phyloP scores from a whole-genome alignment of 2,329 filamentous ascomycete species.

The Aureobasidium sp. region DNA sequence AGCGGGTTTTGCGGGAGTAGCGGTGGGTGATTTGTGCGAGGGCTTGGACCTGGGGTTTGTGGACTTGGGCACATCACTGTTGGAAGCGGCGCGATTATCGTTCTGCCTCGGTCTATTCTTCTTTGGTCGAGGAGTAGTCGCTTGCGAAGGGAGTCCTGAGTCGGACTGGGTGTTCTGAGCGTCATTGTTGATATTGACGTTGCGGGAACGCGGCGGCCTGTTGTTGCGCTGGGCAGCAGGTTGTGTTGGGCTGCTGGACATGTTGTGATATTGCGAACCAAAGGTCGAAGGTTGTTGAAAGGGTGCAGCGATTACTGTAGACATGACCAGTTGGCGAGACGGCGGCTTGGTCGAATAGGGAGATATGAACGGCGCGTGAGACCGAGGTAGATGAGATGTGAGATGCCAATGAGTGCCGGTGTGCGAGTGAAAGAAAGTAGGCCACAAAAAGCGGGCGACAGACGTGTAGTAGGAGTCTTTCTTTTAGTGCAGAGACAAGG shows the following conservation, averaged over 20 bases:
- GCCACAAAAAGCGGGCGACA: not conserved
- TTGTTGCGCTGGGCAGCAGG: slow-evolving; percentile 9
- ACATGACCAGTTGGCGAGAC: slow-evolving; percentile 6
- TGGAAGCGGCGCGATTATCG: slow-evolving; percentile 15
- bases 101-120: slow-evolving; percentile 16
- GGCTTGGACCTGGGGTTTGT: slow-evolving; percentile 16
- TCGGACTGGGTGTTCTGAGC: slow-evolving; percentile 16
- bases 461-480: not conserved
- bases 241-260: slow-evolving; percentile 14
- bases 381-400: not conserved
- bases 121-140: slow-evolving; percentile 15
- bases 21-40: slow-evolving; percentile 18
- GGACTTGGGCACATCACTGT: slow-evolving; percentile 10
- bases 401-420: not conserved
- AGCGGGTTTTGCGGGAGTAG: slow-evolving; percentile 38
- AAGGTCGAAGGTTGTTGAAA: slow-evolving; percentile 6
- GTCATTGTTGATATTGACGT: slow-evolving; percentile 5
- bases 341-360: not conserved
- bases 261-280: slow-evolving; percentile 3
- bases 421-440: not conserved
- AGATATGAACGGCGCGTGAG: not conserved
- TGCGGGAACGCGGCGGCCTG: slow-evolving; percentile 6
- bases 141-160: slow-evolving; percentile 16
- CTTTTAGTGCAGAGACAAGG: not conserved
- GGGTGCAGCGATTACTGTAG: slow-evolving; percentile 13